phyloP scores from a whole-genome alignment of 352 stramenopile genomes.

The Phytophthora palmivora region DNA sequence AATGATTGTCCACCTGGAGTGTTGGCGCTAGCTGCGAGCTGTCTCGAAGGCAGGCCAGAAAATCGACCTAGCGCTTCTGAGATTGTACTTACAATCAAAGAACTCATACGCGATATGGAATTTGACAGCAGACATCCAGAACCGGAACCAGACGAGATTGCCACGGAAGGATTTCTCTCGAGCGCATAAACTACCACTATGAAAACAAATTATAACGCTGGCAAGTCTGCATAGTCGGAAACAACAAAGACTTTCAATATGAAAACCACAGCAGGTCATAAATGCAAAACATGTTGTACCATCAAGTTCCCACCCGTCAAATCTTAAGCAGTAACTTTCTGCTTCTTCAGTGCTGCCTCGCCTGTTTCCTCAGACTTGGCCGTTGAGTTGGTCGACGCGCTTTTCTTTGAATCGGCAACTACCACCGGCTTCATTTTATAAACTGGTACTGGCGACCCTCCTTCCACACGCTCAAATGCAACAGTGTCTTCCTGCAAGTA shows the following conservation, averaged over 20 bases:
- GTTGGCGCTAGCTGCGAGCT: conserved; percentile 47
- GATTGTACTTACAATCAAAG: conserved; percentile 47
- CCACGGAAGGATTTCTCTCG: conserved; percentile 38
- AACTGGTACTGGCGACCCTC: conserved; percentile 17
- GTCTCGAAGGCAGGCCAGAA: conserved; percentile 51
- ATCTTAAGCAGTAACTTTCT: conserved; percentile 38
- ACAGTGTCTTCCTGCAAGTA: conserved; percentile 50
- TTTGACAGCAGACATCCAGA: conserved; percentile 25
- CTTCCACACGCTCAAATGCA: conserved; percentile 40
- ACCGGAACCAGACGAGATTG: conserved; percentile 35
- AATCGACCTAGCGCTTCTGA: conserved; percentile 49
- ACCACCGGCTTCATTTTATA: conserved; percentile 47
- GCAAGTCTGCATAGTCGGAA: too few species aligned
- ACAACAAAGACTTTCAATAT: neutral
- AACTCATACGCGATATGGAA: conserved; percentile 39
- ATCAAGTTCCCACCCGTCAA: neutral
- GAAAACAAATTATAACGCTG: conserved; percentile 26
- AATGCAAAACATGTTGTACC: conserved; percentile 9
- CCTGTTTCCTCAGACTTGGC: conserved; percentile 25
- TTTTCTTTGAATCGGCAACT: conserved; percentile 27
- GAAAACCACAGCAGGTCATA: neutral
- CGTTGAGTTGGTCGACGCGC: conserved; percentile 1
- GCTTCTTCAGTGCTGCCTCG: conserved; percentile 47
- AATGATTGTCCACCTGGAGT: conserved; percentile 54
- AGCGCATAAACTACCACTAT: conserved; percentile 19